These are phyloP conservation scores for Tetragonia tetragonoides DNA, from an alignment of 148 eudicot genomes.

Conservation along the genomic window DNA sequence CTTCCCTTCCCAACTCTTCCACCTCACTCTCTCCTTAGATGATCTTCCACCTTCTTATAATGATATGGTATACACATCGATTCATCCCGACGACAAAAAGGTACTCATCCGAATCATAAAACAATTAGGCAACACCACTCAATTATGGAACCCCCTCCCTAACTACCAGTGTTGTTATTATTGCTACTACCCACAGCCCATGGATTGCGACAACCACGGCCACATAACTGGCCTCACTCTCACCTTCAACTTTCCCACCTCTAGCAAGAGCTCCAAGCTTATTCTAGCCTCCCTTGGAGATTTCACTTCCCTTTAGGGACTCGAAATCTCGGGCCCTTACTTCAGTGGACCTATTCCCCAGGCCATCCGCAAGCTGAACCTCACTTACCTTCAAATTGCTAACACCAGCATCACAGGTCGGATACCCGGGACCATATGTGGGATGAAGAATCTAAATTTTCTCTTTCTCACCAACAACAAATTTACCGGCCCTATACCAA, in stretches of 20 bases:
- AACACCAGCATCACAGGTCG: slow-evolving; percentile 34
- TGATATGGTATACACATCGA: slow-evolving; percentile 2
- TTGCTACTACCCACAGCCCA: too few species aligned
- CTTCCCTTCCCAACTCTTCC: slow-evolving; percentile 8
- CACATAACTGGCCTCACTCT: slow-evolving; percentile 29
- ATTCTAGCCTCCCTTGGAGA: slow-evolving; percentile 31
- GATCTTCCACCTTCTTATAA: too few species aligned
- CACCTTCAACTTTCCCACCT: not conserved
- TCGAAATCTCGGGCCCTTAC: slow-evolving; percentile 23
- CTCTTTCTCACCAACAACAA: not conserved
- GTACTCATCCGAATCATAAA: slow-evolving; percentile 27
- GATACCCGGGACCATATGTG: slow-evolving; percentile 32
- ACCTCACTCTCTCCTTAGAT: not conserved
- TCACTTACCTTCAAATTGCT: slow-evolving; percentile 15
- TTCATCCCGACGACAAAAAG: slow-evolving; percentile 38
- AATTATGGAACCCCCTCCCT: slow-evolving; percentile 29
- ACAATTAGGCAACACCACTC: not conserved
- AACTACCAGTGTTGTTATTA: too few species aligned
- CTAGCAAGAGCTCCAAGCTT: slow-evolving; percentile 3
- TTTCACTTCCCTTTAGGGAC: slow-evolving; percentile 27
- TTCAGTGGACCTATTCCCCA: slow-evolving; percentile 37
- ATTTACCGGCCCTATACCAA: not conserved
- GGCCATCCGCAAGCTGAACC: slow-evolving; percentile 33
- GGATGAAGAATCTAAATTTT: slow-evolving; percentile 19
- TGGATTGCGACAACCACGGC: slow-evolving; percentile 4